Conservation (phyloP, 2,329 filamentous ascomycete genomes). For the Colletotrichum tanaceti region DNA sequence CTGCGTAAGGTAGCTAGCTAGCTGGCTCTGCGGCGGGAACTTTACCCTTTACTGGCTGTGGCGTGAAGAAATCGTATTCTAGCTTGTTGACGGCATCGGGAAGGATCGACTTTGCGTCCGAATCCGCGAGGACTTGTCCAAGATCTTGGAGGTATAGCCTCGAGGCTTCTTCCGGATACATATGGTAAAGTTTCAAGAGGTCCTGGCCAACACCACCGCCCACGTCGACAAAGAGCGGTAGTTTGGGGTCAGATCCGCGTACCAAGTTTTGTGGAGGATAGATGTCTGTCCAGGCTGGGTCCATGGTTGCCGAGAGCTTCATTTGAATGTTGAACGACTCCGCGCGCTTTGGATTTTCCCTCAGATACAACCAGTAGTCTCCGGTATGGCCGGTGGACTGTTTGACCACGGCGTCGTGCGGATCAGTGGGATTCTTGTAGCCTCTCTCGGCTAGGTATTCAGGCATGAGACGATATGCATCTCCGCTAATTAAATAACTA, state of each 20-base stretch:
- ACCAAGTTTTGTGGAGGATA: slow-evolving; percentile 24
- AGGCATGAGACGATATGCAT: slow-evolving; percentile 4
- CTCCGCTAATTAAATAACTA: not conserved
- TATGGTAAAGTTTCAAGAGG: slow-evolving; percentile 8
- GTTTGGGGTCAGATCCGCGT: not conserved
- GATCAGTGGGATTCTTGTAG: slow-evolving; percentile 13
- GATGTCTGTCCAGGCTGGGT: slow-evolving; percentile 18
- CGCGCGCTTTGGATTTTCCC: not conserved
- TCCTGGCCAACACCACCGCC: slow-evolving; percentile 27
- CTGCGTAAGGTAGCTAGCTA: no score
- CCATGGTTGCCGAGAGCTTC: slow-evolving; percentile 12
- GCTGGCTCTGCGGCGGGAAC: rapidly evolving
- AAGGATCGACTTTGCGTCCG: not conserved
- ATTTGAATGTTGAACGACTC: slow-evolving; percentile 22
- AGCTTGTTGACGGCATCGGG: slow-evolving; percentile 17
- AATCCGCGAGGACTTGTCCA: slow-evolving; percentile 10
- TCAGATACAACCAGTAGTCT: slow-evolving; percentile 19
- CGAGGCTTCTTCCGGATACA: slow-evolving; percentile 13
- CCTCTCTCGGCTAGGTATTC: slow-evolving; percentile 9
- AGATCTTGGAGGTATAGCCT: slow-evolving; percentile 28
- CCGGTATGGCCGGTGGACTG: not conserved
- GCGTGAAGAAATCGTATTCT: slow-evolving; percentile 54
- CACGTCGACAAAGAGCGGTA: slow-evolving; percentile 25
- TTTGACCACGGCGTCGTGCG: not conserved
- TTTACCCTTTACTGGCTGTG: slow-evolving; percentile 48